These are phyloP conservation scores for Neckera pumila DNA, from an alignment of 225 moss, liverwort and hornwort genomes.

Conservation along the genomic window DNA sequence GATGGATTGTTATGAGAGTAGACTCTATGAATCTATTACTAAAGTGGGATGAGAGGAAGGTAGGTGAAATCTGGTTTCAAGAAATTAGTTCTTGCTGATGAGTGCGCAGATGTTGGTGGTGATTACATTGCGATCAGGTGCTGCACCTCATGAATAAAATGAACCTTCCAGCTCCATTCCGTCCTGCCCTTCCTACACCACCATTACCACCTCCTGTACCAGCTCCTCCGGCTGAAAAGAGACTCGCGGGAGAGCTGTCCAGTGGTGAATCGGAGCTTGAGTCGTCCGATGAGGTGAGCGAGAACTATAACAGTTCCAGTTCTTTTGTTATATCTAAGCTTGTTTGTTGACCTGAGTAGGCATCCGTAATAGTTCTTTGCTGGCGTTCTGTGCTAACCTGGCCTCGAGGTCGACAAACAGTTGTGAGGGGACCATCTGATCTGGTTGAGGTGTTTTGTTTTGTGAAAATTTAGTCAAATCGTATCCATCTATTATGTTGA, in stretches of 20 bases:
- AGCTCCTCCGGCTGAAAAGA: constrained; percentile 48
- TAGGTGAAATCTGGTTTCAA: constrained; percentile 12
- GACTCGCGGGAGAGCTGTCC: constrained; percentile 74
- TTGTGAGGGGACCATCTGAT: neutral
- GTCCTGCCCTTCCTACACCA: constrained; percentile 87
- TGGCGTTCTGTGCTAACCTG: neutral
- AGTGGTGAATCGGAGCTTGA: constrained; percentile 98
- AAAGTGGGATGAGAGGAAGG: neutral
- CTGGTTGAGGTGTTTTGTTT: neutral
- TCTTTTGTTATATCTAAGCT: neutral
- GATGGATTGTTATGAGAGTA: neutral
- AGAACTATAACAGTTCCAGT: neutral
- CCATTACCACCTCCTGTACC: constrained; percentile 75
- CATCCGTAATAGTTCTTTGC: neutral
- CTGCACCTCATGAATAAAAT: constrained; percentile 98
- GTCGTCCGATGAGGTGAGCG: constrained; percentile 71
- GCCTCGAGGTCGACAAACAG: neutral
- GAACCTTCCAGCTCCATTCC: constrained; percentile 96
- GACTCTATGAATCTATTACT: neutral
- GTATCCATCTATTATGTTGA: neutral
- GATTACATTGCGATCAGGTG: constrained; percentile 74
- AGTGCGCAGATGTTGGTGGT: constrained; percentile 60
- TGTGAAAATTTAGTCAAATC: neutral
- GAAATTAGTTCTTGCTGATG: constrained; percentile 38
- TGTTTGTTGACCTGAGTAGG: neutral